phyloP scores from a whole-genome alignment of 2,329 filamentous ascomycete genomes.

The Amylocarpus encephaloides region DNA sequence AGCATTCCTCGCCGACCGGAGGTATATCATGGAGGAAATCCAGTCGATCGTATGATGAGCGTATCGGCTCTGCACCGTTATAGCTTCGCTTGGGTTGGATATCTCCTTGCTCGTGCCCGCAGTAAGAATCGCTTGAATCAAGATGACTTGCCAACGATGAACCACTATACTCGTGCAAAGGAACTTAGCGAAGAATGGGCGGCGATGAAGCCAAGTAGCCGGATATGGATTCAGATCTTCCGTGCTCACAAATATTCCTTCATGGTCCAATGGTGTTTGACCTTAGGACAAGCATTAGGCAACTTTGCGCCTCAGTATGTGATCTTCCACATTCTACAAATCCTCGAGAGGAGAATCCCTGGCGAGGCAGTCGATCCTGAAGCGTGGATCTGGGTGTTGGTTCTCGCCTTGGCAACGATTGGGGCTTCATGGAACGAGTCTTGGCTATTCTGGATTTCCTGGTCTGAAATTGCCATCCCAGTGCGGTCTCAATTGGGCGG shows the following conservation, averaged over 20 bases:
- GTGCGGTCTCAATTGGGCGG: constrained; percentile 64
- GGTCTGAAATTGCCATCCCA: constrained; percentile 56
- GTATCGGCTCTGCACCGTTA: constrained; percentile 54
- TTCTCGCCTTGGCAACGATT: constrained; percentile 54
- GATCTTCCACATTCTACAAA: constrained; percentile 57
- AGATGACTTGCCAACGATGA: constrained; percentile 55
- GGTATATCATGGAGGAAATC: constrained; percentile 51
- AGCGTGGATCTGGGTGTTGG: constrained; percentile 63
- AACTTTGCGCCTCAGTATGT: constrained; percentile 66
- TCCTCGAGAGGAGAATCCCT: constrained; percentile 50
- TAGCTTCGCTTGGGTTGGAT: constrained; percentile 58
- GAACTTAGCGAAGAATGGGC: constrained; percentile 47
- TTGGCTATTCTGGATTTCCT: constrained; percentile 57
- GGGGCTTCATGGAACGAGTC: constrained; percentile 50
- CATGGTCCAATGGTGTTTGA: constrained; percentile 52
- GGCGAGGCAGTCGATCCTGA: constrained; percentile 43
- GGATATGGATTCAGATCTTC: constrained; percentile 56
- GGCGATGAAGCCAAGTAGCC: constrained; percentile 38
- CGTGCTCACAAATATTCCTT: constrained; percentile 51
- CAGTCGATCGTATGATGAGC: constrained; percentile 59
- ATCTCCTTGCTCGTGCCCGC: constrained; percentile 47
- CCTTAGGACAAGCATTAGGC: constrained; percentile 31
- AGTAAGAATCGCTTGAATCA: constrained; percentile 56
- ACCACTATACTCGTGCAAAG: constrained; percentile 47
- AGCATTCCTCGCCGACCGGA: constrained; percentile 61